Conservation (phyloP, 352 stramenopile species). For the Halophytophthora batemanensis region DNA sequence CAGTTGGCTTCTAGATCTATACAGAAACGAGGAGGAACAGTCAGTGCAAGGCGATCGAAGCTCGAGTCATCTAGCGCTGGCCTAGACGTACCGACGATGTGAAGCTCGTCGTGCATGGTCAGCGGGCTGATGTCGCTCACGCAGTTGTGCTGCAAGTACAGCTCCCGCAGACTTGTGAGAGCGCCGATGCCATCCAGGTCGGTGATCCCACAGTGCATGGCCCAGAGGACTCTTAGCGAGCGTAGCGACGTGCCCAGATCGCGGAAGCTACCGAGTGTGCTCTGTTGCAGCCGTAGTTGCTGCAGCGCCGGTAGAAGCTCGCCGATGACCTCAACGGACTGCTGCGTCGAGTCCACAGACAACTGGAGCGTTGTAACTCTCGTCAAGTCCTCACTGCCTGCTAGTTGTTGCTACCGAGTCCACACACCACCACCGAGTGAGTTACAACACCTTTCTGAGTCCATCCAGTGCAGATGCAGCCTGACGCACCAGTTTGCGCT, state of each 20-base stretch:
- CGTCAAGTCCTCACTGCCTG: slow-evolving; percentile 55
- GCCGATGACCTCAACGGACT: slow-evolving; percentile 79
- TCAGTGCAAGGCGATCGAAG: neutral
- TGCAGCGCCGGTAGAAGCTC: slow-evolving; percentile 74
- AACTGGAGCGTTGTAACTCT: slow-evolving; percentile 58
- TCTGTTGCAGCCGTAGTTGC: slow-evolving; percentile 61
- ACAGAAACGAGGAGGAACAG: neutral
- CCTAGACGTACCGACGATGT: slow-evolving; percentile 45
- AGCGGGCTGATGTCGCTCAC: slow-evolving; percentile 80
- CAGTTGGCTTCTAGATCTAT: slow-evolving; percentile 72
- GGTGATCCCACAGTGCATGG: slow-evolving; percentile 60
- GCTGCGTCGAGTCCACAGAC: slow-evolving; percentile 67
- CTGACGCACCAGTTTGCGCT: slow-evolving; percentile 60
- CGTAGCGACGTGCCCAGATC: slow-evolving; percentile 81
- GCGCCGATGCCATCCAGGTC: slow-evolving; percentile 86
- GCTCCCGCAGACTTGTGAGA: slow-evolving; percentile 68
- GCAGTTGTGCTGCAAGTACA: slow-evolving; percentile 76
- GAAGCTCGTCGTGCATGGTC: slow-evolving; percentile 84
- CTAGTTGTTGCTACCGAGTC: slow-evolving; percentile 46
- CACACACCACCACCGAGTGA: slow-evolving; percentile 5
- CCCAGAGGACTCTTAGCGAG: slow-evolving; percentile 58
- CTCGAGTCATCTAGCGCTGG: neutral
- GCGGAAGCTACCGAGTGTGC: slow-evolving; percentile 68
- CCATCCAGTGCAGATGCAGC: neutral
- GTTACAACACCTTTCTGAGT: neutral